Base-by-base conservation (phyloP, 2,329 filamentous ascomycete species). In the Trichoderma koningiopsis region DNA sequence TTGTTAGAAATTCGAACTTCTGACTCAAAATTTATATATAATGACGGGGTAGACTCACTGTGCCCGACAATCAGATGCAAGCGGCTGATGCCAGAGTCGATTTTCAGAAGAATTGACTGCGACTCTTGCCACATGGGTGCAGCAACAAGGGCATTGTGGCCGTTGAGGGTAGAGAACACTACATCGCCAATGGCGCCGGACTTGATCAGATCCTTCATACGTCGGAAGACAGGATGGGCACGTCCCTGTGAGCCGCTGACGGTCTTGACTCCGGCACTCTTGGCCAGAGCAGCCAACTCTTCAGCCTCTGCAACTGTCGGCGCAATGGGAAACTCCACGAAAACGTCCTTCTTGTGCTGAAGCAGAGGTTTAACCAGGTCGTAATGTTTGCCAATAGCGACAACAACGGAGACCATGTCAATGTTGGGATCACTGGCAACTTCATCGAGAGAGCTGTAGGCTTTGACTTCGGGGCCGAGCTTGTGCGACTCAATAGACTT, bases 381-480 rank as follows among this genome's bases (percentile, higher is more conserved):
- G 43, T 62, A 62, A 62, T 62, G 59, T 24, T 62, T 62, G 27
- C 59, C 59, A 52, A 62, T 62, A 16, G 59, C 59, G n/a, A 62
- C 59, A 52, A 62, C 59, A 7, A 62, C n/a, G 27, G 59, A 35
- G 13, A 62, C 43, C 59, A 62, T 62, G 13, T 62, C 59, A 35
- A 62, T 6, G 7, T 1, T 6, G 52, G 59, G 59, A 52, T 62
- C 59, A 35, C n/a, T 62, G 52, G 33, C 43, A 52, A 62, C 59
- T n/a, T 62, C 59, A 11, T 62, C 40, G 29, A 62, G 29, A 52
- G 59, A 49, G 59, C 59, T 10, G n/a, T 62, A 62, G 29, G 59
- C 59, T 29, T 62, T 62, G 59, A 62, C 59, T 4, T 62, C 43
- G 43, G 59, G 22, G n/a, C 59, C 59, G 35, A 62, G 59, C 31